phyloP scores from a whole-genome alignment of 257 asterid genomes.

The Solanum corneliomulleri region DNA sequence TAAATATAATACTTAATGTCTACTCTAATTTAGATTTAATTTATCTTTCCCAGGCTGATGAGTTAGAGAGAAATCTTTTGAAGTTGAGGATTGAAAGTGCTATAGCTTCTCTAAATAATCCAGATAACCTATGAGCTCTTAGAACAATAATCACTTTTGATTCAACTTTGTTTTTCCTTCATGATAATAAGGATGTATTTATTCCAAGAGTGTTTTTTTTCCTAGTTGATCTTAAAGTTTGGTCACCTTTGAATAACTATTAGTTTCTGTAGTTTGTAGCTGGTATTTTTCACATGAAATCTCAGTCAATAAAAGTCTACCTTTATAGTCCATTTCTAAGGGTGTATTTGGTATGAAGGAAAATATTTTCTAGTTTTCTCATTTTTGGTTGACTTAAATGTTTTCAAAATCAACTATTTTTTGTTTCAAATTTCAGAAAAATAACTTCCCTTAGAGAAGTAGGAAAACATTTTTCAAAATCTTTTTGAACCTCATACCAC shows the following conservation, averaged over 20 bases:
- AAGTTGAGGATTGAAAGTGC: conserved; percentile 48
- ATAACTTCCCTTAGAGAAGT: no score
- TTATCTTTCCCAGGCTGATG: conserved; percentile 41
- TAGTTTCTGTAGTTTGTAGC: neutral
- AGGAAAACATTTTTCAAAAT: no score
- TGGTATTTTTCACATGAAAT: neutral
- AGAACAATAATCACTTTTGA: neutral
- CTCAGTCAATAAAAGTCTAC: neutral
- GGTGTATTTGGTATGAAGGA: no score
- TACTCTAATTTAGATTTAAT: neutral
- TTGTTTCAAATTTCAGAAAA: no score
- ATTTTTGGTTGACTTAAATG: no score
- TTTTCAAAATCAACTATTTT: no score
- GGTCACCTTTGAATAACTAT: neutral
- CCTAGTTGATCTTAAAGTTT: no score
- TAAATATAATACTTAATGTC: neutral
- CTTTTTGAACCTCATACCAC: no score
- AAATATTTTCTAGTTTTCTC: no score
- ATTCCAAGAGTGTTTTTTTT: neutral
- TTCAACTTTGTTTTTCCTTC: neutral
- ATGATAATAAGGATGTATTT: neutral
- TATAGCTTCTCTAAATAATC: conserved; percentile 45
- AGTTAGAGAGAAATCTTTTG: conserved; percentile 39
- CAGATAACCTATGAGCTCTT: conserved; percentile 47
- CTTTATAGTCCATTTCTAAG: neutral